Percentiles rank a stretch among this genome's conserved stretches.
phyloP scores from a whole-genome alignment of 2,329 filamentous ascomycete species.

The Penicillium freii region DNA sequence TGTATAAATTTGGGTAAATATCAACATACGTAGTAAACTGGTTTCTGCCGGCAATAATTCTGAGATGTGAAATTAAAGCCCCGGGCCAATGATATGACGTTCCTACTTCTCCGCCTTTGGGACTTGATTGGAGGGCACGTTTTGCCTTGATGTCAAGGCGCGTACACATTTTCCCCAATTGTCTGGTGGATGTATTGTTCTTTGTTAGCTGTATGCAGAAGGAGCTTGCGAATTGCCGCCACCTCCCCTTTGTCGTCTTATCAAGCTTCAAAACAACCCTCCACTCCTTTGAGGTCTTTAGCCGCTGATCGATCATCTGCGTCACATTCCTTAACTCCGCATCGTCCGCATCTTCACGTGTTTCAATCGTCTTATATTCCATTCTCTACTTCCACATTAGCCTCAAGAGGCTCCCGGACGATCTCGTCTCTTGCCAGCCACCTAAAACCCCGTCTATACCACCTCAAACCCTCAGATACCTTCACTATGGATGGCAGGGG shows the following conservation, averaged over 20 bases:
- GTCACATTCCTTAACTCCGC: constrained; percentile 13
- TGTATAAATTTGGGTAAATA: background rate
- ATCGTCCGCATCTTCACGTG: constrained; percentile 4
- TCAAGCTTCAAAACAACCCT: background rate
- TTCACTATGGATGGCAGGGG: constrained; percentile 51
- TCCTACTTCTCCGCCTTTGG: background rate
- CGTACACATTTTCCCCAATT: constrained; percentile 8
- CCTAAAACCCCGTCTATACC: constrained; percentile 7
- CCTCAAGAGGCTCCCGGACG: constrained; percentile 15
- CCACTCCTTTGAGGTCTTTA: constrained; percentile 4
- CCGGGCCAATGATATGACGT: background rate
- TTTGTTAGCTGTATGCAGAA: constrained; percentile 31
- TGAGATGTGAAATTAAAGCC: background rate
- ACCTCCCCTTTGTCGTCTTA: background rate
- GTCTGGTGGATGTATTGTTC: constrained; percentile 37
- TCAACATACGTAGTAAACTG: too few species aligned
- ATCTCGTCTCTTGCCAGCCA: constrained; percentile 10
- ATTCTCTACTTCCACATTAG: constrained; percentile 10
- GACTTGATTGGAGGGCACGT: background rate
- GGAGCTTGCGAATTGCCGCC: constrained; percentile 28
- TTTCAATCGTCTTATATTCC: background rate
- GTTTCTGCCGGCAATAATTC: background rate
- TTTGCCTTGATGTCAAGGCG: constrained; percentile 5
- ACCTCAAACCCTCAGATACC: constrained; percentile 8
- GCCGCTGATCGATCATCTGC: constrained; percentile 11